phyloP scores from a whole-genome alignment of 352 stramenopile species.

The Phytophthora vignae region DNA sequence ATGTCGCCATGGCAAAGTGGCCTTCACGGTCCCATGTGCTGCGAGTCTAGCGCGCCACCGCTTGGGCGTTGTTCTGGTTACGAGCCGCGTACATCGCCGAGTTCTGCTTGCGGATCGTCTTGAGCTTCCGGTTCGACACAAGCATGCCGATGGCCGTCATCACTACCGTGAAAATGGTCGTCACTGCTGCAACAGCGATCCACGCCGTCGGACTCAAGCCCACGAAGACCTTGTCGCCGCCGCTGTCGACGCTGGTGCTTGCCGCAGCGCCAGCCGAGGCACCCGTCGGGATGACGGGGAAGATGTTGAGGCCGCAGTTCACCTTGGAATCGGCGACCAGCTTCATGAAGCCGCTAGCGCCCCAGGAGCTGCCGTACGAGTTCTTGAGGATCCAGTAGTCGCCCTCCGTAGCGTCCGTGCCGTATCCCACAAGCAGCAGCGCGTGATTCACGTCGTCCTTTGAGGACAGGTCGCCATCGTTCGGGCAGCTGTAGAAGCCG shows the following conservation, averaged over 20 bases:
- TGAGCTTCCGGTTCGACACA: slow-evolving; percentile 49
- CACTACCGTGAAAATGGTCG: slow-evolving; percentile 61
- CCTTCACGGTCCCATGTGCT: too few species aligned
- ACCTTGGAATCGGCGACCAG: slow-evolving; percentile 72
- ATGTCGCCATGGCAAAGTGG: background rate
- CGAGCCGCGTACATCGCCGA: slow-evolving; percentile 47
- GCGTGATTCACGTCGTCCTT: slow-evolving; percentile 83
- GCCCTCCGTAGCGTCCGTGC: slow-evolving; percentile 54
- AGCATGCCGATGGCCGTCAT: slow-evolving; percentile 60
- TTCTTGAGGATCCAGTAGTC: slow-evolving; percentile 90
- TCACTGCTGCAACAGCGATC: slow-evolving; percentile 64
- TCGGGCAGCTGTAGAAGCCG: slow-evolving; percentile 77
- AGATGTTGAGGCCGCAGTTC: slow-evolving; percentile 85
- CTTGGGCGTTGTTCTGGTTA: slow-evolving; percentile 28
- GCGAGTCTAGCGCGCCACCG: slow-evolving; percentile 1
- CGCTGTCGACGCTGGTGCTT: slow-evolving; percentile 61
- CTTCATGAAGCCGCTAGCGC: slow-evolving; percentile 70
- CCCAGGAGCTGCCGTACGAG: slow-evolving; percentile 79
- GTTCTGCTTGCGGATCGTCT: slow-evolving; percentile 61
- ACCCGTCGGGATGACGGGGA: slow-evolving; percentile 74
- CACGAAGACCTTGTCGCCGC: slow-evolving; percentile 68
- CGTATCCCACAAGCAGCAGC: slow-evolving; percentile 80
- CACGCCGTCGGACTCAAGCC: slow-evolving; percentile 59
- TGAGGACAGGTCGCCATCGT: slow-evolving; percentile 63
- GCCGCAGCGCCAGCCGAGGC: slow-evolving; percentile 52